phyloP scores from a whole-genome alignment of 106 monocot species.

The Dendrobium officinale region DNA sequence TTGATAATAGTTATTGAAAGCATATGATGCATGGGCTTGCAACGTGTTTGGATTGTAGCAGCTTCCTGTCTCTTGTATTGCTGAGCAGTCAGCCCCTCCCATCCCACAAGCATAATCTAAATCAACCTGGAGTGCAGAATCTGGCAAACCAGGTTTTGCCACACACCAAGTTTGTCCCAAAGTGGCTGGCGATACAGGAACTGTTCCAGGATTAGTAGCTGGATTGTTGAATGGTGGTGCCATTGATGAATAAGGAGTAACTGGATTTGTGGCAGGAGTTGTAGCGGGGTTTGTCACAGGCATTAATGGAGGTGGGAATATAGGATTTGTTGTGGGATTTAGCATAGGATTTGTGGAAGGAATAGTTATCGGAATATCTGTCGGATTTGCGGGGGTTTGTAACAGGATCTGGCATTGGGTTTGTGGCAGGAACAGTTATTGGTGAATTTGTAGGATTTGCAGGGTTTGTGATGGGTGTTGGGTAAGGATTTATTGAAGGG shows the following conservation, averaged over 20 bases:
- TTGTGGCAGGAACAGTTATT: conserved; percentile 14
- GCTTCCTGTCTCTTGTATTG: conserved; percentile 48
- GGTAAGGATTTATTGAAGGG: conserved; percentile 25
- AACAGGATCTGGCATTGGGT: conserved; percentile 20
- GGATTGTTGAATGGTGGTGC: conserved; percentile 12
- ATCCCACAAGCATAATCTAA: conserved; percentile 81
- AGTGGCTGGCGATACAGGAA: conserved; percentile 20
- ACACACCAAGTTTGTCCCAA: conserved; percentile 70
- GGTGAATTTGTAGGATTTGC: conserved; percentile 22
- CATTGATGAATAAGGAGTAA: conserved; percentile 9
- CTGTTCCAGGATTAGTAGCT: conserved; percentile 24
- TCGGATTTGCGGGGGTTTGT: conserved; percentile 34
- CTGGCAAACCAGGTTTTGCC: conserved; percentile 41
- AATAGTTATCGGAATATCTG: conserved; percentile 10
- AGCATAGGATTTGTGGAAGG: conserved; percentile 10
- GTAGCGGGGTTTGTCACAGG: conserved; percentile 9
- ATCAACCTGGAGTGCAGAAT: conserved; percentile 40
- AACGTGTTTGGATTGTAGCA: conserved; percentile 73
- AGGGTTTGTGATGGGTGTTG: conserved; percentile 28
- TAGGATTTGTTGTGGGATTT: conserved; percentile 25
- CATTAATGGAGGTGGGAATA: conserved; percentile 7
- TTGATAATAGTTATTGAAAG: conserved; percentile 85
- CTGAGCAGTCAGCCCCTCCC: conserved; percentile 69
- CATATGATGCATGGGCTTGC: conserved; percentile 69
- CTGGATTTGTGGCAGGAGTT: not conserved